These are phyloP conservation scores for Phaffia australis DNA, from an alignment of 768 basidiomycete genomes.

Conservation along the genomic window DNA sequence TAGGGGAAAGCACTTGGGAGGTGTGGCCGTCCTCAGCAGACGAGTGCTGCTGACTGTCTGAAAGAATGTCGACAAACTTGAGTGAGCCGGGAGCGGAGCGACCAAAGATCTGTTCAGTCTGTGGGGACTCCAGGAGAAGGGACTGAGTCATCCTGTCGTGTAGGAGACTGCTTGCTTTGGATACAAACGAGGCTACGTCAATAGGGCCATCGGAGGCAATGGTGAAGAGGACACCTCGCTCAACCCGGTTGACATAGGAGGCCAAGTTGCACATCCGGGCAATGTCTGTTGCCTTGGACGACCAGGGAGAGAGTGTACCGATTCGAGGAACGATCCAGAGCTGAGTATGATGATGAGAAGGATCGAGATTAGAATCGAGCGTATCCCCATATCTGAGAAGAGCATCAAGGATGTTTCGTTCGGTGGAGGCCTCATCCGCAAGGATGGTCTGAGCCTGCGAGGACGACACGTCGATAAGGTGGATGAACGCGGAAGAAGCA, in stretches of 20 bases:
- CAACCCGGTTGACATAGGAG: slow-evolving; percentile 61
- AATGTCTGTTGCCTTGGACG: slow-evolving; percentile 97
- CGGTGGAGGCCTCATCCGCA: slow-evolving; percentile 41
- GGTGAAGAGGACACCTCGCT: slow-evolving; percentile 66
- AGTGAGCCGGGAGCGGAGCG: slow-evolving; percentile 55
- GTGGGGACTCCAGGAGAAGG: slow-evolving; percentile 52
- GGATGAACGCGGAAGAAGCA: slow-evolving; percentile 74
- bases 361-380: too few species aligned
- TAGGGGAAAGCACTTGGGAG: slow-evolving; percentile 12
- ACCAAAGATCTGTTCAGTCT: slow-evolving; percentile 44
- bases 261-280: slow-evolving; percentile 73
- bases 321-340: slow-evolving; percentile 69
- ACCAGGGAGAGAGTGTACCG: slow-evolving; percentile 96
- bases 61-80: slow-evolving; percentile 55
- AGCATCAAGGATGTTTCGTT: slow-evolving; percentile 51
- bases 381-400: slow-evolving; percentile 81
- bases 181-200: slow-evolving; percentile 46
- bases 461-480: slow-evolving; percentile 61
- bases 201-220: slow-evolving; percentile 43
- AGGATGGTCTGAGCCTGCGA: slow-evolving; percentile 46
- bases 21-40: slow-evolving; percentile 31
- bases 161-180: slow-evolving; percentile 41
- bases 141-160: slow-evolving; percentile 96
- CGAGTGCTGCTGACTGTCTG: slow-evolving; percentile 41
- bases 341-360: slow-evolving; percentile 38